Base-by-base conservation (phyloP, 805 yeast genomes). In the Suhomyces pyralidae region DNA sequence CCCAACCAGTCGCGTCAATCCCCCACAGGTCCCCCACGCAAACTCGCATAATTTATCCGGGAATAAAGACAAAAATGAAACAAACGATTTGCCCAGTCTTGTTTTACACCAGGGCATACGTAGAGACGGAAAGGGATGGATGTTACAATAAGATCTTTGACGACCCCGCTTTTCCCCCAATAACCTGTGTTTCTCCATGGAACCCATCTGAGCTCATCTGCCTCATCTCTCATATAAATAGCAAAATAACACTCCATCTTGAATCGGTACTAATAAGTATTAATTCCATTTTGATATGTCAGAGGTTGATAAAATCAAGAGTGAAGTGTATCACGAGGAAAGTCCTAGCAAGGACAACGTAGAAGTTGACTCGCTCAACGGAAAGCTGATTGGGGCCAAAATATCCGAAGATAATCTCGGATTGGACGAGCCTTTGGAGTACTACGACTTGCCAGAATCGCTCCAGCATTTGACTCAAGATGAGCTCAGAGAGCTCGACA, bases 401-500 rank as follows among this genome's bases (percentile, higher is more conserved):
- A 7, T 26, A 34, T 38, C 46, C 22, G 54, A 47, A n/a, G 51
- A 51, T 12, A 38, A n/a, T 5, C 25, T 46, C 19, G 49, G 36
- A n/a, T 42, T 24, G 17, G 49, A 10, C 6, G 51, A 51, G 28
- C 36, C 40, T 12, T 51, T 49, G 45, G 51, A 52, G 48, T 52
- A 57, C 49, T 50, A 34, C 34, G 57, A 48, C 34, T 46, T 62
- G 28, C 78, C 78, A 1, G 76, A 68, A 24, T 63, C 73, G 2
- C 62, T 74, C 48, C 60, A 58, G 50, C 60, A 55, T 12, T 58
- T 66, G 56, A 51, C 70, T 7, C 67, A 65, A 24, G 81, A 72
- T 42, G 84, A 82, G 51, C 68, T 82, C 10, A 72, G 64, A 22
- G 61, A 54, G 4, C 60, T 81, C 46, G 81, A 80, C 55, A 66